Evolutionary conservation across 2,329 filamentous ascomycete species (phyloP).

Genomic region (Colletotrichum sp.): DNA sequence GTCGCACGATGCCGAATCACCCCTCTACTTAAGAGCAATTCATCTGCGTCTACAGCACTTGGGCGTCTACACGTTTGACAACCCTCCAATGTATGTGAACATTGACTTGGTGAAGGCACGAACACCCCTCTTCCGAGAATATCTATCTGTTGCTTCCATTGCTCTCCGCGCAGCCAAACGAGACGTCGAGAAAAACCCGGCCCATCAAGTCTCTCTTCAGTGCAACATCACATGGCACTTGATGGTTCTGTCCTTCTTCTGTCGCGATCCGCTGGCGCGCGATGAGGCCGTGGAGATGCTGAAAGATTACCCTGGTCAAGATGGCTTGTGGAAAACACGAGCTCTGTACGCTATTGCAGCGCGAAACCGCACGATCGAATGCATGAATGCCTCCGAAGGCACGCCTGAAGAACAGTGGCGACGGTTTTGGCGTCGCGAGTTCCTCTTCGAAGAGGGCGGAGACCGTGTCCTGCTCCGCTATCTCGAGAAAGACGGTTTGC

Average conservation of each 20-base stretch:
- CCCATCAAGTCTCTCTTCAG: slow-evolving; percentile 32
- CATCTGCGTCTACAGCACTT: slow-evolving; percentile 36
- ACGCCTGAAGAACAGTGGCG: slow-evolving; percentile 33
- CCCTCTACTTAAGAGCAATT: slow-evolving; percentile 33
- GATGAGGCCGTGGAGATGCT: slow-evolving; percentile 35
- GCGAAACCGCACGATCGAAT: slow-evolving; percentile 31
- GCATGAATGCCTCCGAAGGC: slow-evolving; percentile 30
- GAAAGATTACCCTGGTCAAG: slow-evolving; percentile 36
- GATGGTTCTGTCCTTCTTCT: slow-evolving; percentile 28
- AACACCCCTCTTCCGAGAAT: slow-evolving; percentile 36
- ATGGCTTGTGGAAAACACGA: slow-evolving; percentile 34
- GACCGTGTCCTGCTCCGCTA: slow-evolving; percentile 35
- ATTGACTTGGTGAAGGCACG: slow-evolving; percentile 23
- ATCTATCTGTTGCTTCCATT: slow-evolving; percentile 33
- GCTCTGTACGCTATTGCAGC: slow-evolving; percentile 31
- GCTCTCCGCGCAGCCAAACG: slow-evolving; percentile 24
- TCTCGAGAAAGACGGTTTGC: slow-evolving; percentile 26
- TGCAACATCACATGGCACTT: slow-evolving; percentile 29
- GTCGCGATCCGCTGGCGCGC: slow-evolving; percentile 34
- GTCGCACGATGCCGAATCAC: slow-evolving; percentile 26
- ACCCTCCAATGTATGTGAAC: slow-evolving; percentile 29
- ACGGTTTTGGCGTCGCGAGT: slow-evolving; percentile 36
- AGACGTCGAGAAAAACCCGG: slow-evolving; percentile 22
- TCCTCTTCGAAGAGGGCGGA: slow-evolving; percentile 38
- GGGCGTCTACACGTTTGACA: slow-evolving; percentile 30